Evolutionary conservation across 2,329 filamentous ascomycete genomes (phyloP), one percentile per base, ranked within the genome.

Genomic region (Colletotrichum sp.): DNA sequence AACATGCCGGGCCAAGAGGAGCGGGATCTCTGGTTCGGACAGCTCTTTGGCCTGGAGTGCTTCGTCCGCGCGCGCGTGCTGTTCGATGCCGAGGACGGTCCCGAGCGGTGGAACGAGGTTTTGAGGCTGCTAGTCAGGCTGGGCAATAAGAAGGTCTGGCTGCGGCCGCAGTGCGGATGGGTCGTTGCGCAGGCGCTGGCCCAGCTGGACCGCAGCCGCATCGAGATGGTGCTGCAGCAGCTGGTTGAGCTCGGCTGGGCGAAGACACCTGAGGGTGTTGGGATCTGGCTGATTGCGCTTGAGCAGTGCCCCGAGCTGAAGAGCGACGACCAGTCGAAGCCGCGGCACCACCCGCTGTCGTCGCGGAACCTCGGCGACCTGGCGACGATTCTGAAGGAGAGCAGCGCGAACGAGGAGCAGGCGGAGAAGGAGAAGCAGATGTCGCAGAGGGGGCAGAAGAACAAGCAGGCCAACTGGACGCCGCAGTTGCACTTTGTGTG

Each of bases 401-500:
- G 89, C 74, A 89, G 92, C 71, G 89, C 90, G 55, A 89, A 89
- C 55, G 86, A 88, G 28, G 86, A 86, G 6, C 86, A 88, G 55
- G 88, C 90, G 13, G 85, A 86, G 30, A 84, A 83, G 3, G 83
- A 85, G 39, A 84, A 86, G 26, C 80, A 84, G 24, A 82, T 65
- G 39, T 60, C 77, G 16, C 65, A 63, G 79, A 34, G 63, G 39
- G 73, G 63, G 4, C 15, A 80, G 12, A 89, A 89, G 80, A 86
- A 87, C 26, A 92, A 92, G 81, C 93, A 94, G 77, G 93, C 94
- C 21, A 93, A 92, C 77, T 96, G 95, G 90, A 95, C 93, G 72
- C 92, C 94, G 2, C 94, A 95, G 81, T 88, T 98, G 71, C 95
- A 96, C 80, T 98, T 98, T 83, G 95, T 95, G 1, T 98, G 96